Evolutionary conservation across 2,329 filamentous ascomycete genomes (phyloP), one percentile per base, ranked within the genome.

Genomic region (Colletotrichum sp.): DNA sequence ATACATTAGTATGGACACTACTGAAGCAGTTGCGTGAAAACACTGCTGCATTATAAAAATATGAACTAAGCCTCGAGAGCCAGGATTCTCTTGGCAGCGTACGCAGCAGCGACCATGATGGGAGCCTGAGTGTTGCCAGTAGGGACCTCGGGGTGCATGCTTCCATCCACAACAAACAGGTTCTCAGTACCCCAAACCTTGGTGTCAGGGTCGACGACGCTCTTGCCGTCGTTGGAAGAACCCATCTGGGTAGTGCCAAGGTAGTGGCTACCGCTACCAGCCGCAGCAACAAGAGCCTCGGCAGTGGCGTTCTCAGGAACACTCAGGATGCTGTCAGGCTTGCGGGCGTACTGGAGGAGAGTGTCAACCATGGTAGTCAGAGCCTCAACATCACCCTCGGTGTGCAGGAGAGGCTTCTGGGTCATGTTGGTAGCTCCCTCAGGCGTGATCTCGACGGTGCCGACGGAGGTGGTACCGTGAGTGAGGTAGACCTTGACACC

Each of bases 401-500:
- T 87, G 74, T 84, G 84, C 71, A 84, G 80, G 76, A 79, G 84
- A 9, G 85, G 83, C 64, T 81, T 79, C 43, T 82, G 82, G 15
- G 82, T 83, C 61, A 88, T 86, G 76, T 86, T 83, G 36, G 88
- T 89, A 13, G 82, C 77, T 28, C 85, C 86, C 1, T 82, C 78
- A 26, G 83, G 79, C 26, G 84, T 86, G 39, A 88, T 85, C 18
- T 82, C 81, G 16, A 90, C 82, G 12, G 86, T 79, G 48, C 89
- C 86, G 66, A 85, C 83, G 57, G 89, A 90, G 6, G 85, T 86
- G 6, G 87, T 85, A 21, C 88, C 87, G 55, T 89, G 88, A 21
- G 86, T 89, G 24, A 91, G 84, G 82, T 90, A 90, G 8, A 89
- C 83, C 79, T 89, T 87, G 66, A 87, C 83, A 39, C 85, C 86